Conservation (phyloP, 192 early-diverging fungal genomes). For the Podila clonocystis region DNA sequence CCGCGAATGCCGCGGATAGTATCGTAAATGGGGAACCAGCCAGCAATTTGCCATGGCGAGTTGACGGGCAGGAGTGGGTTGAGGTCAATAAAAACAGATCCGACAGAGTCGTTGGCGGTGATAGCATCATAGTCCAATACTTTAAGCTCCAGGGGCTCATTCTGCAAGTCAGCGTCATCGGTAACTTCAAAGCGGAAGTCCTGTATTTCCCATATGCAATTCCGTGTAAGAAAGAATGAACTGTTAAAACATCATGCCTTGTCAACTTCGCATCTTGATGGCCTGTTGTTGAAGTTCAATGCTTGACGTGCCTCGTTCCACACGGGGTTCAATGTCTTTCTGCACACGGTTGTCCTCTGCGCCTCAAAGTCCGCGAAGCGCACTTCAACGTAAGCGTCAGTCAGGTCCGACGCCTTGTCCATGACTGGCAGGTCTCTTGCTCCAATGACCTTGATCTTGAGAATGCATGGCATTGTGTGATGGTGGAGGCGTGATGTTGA, state of each 20-base stretch:
- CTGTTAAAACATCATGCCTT: background rate
- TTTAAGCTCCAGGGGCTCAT: conserved; percentile 82
- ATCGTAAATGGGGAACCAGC: conserved; percentile 88
- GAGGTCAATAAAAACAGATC: conserved; percentile 80
- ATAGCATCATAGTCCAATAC: conserved; percentile 83
- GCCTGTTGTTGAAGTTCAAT: background rate
- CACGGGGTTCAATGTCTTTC: conserved; percentile 79
- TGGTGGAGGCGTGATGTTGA: background rate
- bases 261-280: background rate
- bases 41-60: conserved; percentile 67
- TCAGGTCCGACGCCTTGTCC: conserved; percentile 82
- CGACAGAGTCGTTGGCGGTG: conserved; percentile 77
- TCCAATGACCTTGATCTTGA: conserved; percentile 75
- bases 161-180: conserved; percentile 82
- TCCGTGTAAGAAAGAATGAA: background rate
- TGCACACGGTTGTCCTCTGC: conserved; percentile 69
- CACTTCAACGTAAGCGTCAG: conserved; percentile 88
- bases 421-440: conserved; percentile 85
- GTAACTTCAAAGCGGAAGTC: conserved; percentile 82
- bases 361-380: conserved; percentile 78
- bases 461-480: conserved; percentile 73
- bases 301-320: conserved; percentile 72
- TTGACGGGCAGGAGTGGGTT: conserved; percentile 80
- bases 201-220: conserved; percentile 1
- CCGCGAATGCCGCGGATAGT: conserved; percentile 78